A percentile compares a stretch with the other conserved stretches of the same genome.
phyloP scores from a whole-genome alignment of 2,329 filamentous ascomycete genomes.

The Periconia digitata region DNA sequence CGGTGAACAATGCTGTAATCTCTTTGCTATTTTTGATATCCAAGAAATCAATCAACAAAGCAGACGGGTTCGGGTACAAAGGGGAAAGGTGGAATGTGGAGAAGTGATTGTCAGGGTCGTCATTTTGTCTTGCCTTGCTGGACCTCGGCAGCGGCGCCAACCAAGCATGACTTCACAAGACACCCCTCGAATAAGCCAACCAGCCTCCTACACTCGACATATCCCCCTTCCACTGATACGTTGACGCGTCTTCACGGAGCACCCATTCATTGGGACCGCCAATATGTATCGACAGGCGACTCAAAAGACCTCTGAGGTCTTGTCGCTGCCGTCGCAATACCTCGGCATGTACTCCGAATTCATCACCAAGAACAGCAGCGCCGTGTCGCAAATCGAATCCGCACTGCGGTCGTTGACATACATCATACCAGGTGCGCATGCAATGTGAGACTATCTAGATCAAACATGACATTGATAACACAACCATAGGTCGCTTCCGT shows the following conservation, averaged over 20 bases:
- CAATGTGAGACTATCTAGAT: neutral
- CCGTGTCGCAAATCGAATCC: slow-evolving; percentile 93
- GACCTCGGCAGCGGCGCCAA: slow-evolving; percentile 35
- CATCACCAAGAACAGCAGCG: slow-evolving; percentile 90
- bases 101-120: neutral
- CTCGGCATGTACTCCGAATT: slow-evolving; percentile 79
- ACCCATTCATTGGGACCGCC: slow-evolving; percentile 21
- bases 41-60: neutral
- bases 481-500: slow-evolving; percentile 75
- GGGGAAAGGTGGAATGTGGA: neutral
- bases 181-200: slow-evolving; percentile 12
- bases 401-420: slow-evolving; percentile 91
- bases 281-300: slow-evolving; percentile 43
- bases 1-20: no score
- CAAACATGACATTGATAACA: slow-evolving; percentile 17
- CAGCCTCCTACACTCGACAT: slow-evolving; percentile 24
- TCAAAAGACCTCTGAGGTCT: slow-evolving; percentile 47
- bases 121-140: slow-evolving; percentile 11
- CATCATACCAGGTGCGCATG: slow-evolving; percentile 75
- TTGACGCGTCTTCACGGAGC: slow-evolving; percentile 11
- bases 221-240: slow-evolving; percentile 10
- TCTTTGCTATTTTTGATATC: no score
- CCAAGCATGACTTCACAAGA: slow-evolving; percentile 24
- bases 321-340: slow-evolving; percentile 66
- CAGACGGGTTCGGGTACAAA: neutral